Conservation (phyloP, 306 rosid species). For the Casuarina equisetifolia region DNA sequence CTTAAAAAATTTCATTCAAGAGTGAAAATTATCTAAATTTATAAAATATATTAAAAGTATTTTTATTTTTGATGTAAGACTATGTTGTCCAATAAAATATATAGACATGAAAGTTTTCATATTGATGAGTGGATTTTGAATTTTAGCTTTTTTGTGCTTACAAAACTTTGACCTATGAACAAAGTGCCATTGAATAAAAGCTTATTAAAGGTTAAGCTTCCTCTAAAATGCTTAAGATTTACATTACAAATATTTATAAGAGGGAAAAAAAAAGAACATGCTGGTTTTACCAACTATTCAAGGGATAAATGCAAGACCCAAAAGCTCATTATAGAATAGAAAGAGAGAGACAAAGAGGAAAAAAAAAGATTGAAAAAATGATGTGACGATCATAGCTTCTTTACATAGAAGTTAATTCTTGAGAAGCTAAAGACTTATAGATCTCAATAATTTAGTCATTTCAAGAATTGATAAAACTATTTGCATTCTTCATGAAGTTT, state of each 20-base stretch:
- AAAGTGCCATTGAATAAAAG: background rate
- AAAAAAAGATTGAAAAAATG: background rate
- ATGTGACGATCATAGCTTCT: background rate
- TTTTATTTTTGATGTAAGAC: too few relatives aligned
- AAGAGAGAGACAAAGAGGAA: background rate
- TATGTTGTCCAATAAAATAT: too few relatives aligned
- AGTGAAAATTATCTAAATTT: too few relatives aligned
- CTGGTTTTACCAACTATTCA: background rate
- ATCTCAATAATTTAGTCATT: slow-evolving; percentile 38
- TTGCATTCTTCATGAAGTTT: too few relatives aligned
- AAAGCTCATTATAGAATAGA: background rate
- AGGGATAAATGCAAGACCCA: background rate
- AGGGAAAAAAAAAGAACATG: background rate
- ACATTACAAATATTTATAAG: background rate
- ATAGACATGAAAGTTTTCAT: too few relatives aligned
- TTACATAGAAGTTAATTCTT: background rate
- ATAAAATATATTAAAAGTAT: too few relatives aligned
- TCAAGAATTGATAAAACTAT: too few relatives aligned
- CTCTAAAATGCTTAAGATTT: too few relatives aligned
- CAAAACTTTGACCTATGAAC: background rate
- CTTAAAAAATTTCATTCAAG: too few relatives aligned
- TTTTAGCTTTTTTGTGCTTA: too few relatives aligned
- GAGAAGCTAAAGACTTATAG: slow-evolving; percentile 45
- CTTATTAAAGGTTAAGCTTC: background rate
- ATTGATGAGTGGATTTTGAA: too few relatives aligned